These are phyloP conservation scores for Loxodes magnus DNA, from an alignment of 73 alveolate species.

Conservation along the genomic window DNA sequence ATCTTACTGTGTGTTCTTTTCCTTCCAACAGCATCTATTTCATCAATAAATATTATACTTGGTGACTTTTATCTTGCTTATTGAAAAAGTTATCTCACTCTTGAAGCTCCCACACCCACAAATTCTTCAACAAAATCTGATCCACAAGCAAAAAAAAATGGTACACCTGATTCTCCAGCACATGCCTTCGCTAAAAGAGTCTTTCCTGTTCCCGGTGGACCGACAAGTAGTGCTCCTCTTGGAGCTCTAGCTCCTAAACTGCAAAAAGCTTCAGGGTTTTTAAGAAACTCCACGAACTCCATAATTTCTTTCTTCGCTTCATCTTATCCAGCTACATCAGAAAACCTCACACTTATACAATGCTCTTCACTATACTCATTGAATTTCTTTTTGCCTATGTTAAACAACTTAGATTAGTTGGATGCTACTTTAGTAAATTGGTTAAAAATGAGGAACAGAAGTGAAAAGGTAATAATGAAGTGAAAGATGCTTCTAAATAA, in stretches of 20 bases:
- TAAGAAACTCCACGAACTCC: constrained; percentile 81
- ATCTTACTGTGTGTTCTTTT: constrained; percentile 26
- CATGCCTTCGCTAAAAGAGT: constrained; percentile 91
- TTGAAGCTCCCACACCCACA: constrained; percentile 64
- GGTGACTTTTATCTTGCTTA: constrained; percentile 71
- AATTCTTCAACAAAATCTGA: constrained; percentile 79
- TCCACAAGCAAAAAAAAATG: constrained; percentile 92
- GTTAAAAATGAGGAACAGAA: no score
- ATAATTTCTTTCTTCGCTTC: constrained; percentile 72
- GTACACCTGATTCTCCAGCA: constrained; percentile 88
- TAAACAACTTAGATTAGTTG: no score
- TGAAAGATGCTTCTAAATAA: no score
- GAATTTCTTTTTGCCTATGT: constrained; percentile 29
- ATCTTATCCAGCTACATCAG: constrained; percentile 72
- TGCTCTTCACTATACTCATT: constrained; percentile 49
- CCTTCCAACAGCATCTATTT: constrained; percentile 81
- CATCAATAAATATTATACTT: constrained; percentile 91
- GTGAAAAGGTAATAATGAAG: no score
- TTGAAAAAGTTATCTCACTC: constrained; percentile 59
- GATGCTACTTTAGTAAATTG: no score
- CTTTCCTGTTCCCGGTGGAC: constrained; percentile 95
- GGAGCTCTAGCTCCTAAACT: constrained; percentile 83
- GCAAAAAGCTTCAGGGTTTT: constrained; percentile 57
- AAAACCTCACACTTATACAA: constrained; percentile 54
- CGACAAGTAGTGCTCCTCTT: constrained; percentile 83